Evolutionary conservation across 768 basidiomycete species (phyloP).

Genomic region (Auricularia heimuer): DNA sequence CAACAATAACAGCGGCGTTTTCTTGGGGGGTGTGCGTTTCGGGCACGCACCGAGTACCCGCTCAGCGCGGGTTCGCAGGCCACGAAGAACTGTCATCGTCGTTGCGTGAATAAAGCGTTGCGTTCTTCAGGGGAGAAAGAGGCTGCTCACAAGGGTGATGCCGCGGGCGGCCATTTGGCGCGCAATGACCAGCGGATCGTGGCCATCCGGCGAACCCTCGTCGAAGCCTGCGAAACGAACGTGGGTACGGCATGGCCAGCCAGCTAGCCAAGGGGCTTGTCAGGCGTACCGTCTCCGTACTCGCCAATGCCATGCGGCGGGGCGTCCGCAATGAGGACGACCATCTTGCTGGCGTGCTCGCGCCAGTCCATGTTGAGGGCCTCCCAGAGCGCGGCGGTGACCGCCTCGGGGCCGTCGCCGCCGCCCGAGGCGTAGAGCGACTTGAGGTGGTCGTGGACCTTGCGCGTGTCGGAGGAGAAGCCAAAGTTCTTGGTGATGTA

Average conservation of each 20-base stretch:
- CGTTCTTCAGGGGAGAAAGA: background rate
- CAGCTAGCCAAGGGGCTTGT: background rate
- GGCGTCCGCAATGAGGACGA: constrained; percentile 93
- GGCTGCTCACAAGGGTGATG: constrained; percentile 67
- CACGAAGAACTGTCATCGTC: constrained; percentile 74
- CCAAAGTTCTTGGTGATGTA: constrained; percentile 91
- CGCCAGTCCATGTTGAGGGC: constrained; percentile 89
- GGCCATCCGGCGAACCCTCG: constrained; percentile 87
- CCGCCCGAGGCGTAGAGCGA: constrained; percentile 82
- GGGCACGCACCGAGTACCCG: constrained; percentile 66
- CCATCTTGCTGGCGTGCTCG: constrained; percentile 81
- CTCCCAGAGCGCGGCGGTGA: constrained; percentile 86
- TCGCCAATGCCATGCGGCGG: constrained; percentile 97
- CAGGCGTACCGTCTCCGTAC: constrained; percentile 76
- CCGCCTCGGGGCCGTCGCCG: constrained; percentile 93
- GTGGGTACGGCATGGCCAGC: background rate
- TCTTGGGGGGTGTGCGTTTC: background rate
- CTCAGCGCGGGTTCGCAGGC: constrained; percentile 95
- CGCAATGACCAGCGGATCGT: constrained; percentile 81
- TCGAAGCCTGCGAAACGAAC: constrained; percentile 57
- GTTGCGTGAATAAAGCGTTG: background rate
- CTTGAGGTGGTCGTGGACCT: constrained; percentile 77
- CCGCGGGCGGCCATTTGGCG: constrained; percentile 85
- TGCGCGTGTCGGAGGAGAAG: constrained; percentile 83
- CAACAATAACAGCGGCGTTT: background rate